Conservation (phyloP, 352 stramenopile species). For the Pythium monospermum region DNA sequence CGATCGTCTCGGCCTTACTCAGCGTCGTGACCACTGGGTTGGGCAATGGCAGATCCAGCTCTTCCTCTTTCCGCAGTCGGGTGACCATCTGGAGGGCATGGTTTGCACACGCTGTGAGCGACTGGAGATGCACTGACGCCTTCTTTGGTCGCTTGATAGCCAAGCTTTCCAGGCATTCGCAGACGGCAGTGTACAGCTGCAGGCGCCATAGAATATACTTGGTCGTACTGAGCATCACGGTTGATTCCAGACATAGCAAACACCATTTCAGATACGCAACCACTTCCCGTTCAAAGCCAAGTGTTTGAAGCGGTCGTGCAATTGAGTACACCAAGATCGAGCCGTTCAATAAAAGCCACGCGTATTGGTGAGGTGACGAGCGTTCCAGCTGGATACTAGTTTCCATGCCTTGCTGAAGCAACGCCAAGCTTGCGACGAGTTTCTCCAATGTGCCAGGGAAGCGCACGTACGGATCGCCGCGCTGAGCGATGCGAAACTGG, state of each 20-base stretch:
- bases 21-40: slow-evolving; percentile 31
- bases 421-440: slow-evolving; percentile 28
- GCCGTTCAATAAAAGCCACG: slow-evolving; percentile 68
- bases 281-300: slow-evolving; percentile 51
- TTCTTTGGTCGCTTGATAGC: slow-evolving; percentile 27
- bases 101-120: slow-evolving; percentile 39
- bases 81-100: slow-evolving; percentile 33
- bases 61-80: slow-evolving; percentile 65
- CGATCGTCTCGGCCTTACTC: slow-evolving; percentile 34
- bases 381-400: slow-evolving; percentile 32
- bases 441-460: slow-evolving; percentile 48
- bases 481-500: slow-evolving; percentile 32
- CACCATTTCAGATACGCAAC: slow-evolving; percentile 62
- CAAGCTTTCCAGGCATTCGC: slow-evolving; percentile 53
- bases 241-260: slow-evolving; percentile 47
- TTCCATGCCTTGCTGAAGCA: slow-evolving; percentile 45
- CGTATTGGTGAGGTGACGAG: slow-evolving; percentile 22
- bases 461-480: slow-evolving; percentile 30
- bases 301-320: slow-evolving; percentile 30
- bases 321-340: slow-evolving; percentile 55
- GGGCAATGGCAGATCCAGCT: slow-evolving; percentile 61
- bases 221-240: slow-evolving; percentile 48
- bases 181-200: slow-evolving; percentile 47
- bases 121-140: slow-evolving; percentile 22
- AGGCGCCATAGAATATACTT: slow-evolving; percentile 65